phyloP scores from a whole-genome alignment of 2,329 filamentous ascomycete species.

The Exophiala spinifera region DNA sequence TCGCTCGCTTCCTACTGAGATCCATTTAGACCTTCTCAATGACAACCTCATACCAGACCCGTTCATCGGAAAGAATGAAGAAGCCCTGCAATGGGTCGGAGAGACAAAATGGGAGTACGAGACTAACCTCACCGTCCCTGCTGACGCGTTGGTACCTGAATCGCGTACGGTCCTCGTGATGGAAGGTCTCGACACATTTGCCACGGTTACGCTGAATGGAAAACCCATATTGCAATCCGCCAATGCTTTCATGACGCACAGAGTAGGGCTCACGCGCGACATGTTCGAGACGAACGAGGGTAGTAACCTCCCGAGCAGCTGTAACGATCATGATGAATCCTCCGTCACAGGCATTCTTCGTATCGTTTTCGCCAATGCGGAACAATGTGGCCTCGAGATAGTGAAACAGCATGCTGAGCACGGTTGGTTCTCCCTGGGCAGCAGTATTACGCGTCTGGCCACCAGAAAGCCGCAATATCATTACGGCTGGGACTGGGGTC shows the following conservation, averaged over 20 bases:
- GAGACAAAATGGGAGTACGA: no score
- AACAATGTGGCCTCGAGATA: background rate
- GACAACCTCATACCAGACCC: constrained; percentile 25
- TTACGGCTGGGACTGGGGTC: constrained; percentile 65
- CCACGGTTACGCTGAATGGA: background rate
- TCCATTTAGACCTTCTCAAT: constrained; percentile 33
- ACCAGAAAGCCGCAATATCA: constrained; percentile 63
- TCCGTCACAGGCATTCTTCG: no score
- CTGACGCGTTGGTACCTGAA: no score
- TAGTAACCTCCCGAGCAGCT: no score
- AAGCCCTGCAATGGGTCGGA: no score
- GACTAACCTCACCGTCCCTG: no score
- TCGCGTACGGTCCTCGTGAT: no score
- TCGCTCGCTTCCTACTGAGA: constrained; percentile 6
- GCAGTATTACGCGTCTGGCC: background rate
- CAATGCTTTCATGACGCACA: no score
- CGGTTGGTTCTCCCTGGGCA: background rate
- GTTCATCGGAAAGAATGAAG: no score
- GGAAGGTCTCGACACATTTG: background rate
- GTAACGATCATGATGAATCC: constrained; percentile 37
- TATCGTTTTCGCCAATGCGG: no score
- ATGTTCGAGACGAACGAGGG: no score
- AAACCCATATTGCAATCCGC: background rate
- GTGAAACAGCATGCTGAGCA: constrained; percentile 2
- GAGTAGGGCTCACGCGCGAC: no score